Evolutionary conservation across 2,329 filamentous ascomycete genomes (phyloP).

Genomic region (Graphilbum ipis-grandicollis): DNA sequence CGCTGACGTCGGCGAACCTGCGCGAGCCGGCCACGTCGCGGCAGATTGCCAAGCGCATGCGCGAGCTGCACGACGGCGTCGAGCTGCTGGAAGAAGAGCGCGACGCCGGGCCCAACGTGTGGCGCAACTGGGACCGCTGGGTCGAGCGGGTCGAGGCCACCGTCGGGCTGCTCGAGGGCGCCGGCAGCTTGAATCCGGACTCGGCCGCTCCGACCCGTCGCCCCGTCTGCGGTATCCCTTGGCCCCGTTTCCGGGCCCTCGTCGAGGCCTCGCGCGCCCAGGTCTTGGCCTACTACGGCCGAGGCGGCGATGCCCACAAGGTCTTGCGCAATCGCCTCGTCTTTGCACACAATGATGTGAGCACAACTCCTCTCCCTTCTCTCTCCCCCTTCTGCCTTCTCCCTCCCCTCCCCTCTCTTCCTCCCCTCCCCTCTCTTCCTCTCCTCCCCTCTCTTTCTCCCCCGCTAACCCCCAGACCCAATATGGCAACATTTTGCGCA

Average conservation of each 20-base stretch:
- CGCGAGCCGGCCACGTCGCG: constrained; percentile 68
- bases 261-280: constrained; percentile 64
- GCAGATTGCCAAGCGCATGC: constrained; percentile 94
- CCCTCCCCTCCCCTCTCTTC: too few relatives aligned
- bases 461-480: constrained; percentile 55
- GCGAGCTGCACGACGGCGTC: constrained; percentile 86
- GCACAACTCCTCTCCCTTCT: too few relatives aligned
- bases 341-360: constrained; percentile 95
- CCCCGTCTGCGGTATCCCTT: constrained; percentile 68
- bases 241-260: constrained; percentile 56
- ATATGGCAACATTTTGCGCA: constrained; percentile 89
- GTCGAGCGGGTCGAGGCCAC: constrained; percentile 46
- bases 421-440: too few relatives aligned
- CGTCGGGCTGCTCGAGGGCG: constrained; percentile 28
- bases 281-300: constrained; percentile 54
- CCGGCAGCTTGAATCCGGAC: constrained; percentile 15
- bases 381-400: too few relatives aligned
- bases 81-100: constrained; percentile 67
- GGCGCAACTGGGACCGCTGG: constrained; percentile 93
- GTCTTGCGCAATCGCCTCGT: constrained; percentile 56
- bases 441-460: too few relatives aligned
- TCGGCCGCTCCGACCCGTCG: constrained; percentile 50
- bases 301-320: constrained; percentile 27
- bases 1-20: constrained; percentile 61
- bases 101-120: constrained; percentile 64